Conservation (phyloP, 805 yeast species). For the Clavispora vitiphila region DNA sequence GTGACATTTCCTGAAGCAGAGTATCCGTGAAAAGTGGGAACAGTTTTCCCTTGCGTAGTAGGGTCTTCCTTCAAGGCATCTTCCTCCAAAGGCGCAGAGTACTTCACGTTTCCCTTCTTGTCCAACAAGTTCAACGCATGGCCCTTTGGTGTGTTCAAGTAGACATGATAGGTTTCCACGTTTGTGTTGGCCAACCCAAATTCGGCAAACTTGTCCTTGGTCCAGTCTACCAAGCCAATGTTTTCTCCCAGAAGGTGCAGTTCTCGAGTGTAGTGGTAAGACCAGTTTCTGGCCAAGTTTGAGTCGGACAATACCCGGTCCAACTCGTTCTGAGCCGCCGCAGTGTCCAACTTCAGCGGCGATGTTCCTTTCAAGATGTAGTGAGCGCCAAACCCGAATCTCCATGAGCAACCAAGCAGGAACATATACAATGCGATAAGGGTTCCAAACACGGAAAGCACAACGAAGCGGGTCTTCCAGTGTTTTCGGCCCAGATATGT, state of each 20-base stretch:
- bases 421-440: neutral
- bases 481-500: neutral
- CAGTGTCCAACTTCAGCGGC: slow-evolving; percentile 1
- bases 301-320: slow-evolving; percentile 1
- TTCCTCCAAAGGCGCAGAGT: slow-evolving; percentile 4
- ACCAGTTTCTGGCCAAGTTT: slow-evolving; percentile 7
- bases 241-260: slow-evolving; percentile 5
- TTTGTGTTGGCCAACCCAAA: slow-evolving; percentile 4
- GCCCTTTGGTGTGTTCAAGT: slow-evolving; percentile 5
- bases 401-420: neutral
- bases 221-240: slow-evolving; percentile 4
- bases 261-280: slow-evolving; percentile 6
- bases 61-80: slow-evolving; percentile 6
- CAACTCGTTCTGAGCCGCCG: slow-evolving; percentile 2
- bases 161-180: slow-evolving; percentile 6
- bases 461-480: slow-evolving; percentile 4
- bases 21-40: slow-evolving; percentile 7
- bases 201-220: slow-evolving; percentile 4
- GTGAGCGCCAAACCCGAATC: neutral
- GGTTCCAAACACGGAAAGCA: slow-evolving; percentile 2
- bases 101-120: slow-evolving; percentile 1
- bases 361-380: slow-evolving; percentile 1
- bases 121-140: slow-evolving; percentile 4
- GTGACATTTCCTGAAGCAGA: slow-evolving; percentile 8
- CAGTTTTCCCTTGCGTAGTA: slow-evolving; percentile 2